Conservation (phyloP, 2,329 filamentous ascomycete genomes). For the Aspergillus niger region DNA sequence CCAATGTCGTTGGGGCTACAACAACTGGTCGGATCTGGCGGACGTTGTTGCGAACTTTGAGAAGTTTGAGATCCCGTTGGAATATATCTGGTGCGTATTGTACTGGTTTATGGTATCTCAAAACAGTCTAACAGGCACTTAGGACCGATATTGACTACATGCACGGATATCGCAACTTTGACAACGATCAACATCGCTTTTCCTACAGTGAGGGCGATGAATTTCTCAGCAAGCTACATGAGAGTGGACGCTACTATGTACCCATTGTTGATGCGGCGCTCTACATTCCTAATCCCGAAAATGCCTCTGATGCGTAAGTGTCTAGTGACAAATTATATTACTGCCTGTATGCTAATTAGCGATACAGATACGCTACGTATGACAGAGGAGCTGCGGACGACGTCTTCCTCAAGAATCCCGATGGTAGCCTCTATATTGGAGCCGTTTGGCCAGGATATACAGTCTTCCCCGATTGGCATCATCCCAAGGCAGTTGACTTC, state of each 20-base stretch:
- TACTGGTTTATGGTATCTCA: neutral
- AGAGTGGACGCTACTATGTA: constrained; percentile 59
- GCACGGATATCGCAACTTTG: constrained; percentile 63
- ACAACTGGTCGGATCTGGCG: constrained; percentile 68
- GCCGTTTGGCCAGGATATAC: constrained; percentile 62
- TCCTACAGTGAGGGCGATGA: constrained; percentile 51
- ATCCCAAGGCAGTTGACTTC: constrained; percentile 60
- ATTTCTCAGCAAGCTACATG: constrained; percentile 57
- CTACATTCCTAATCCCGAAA: constrained; percentile 71
- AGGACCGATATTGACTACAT: constrained; percentile 58
- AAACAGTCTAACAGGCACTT: neutral
- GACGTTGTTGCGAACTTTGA: constrained; percentile 58
- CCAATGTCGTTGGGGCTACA: constrained; percentile 81
- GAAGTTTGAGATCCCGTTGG: constrained; percentile 59
- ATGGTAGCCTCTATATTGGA: constrained; percentile 58
- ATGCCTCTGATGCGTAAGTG: constrained; percentile 64
- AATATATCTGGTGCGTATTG: constrained; percentile 48
- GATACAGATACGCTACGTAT: constrained; percentile 54
- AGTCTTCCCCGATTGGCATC: constrained; percentile 63
- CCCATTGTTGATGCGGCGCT: constrained; percentile 66
- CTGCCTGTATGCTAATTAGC: neutral
- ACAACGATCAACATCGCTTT: constrained; percentile 57
- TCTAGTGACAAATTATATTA: constrained; percentile 38
- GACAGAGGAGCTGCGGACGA: constrained; percentile 52
- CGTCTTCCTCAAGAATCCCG: constrained; percentile 56